A percentile compares a stretch with the other conserved stretches of the same genome.
Evolutionary conservation across 1,284 basidiomycete genomes (phyloP).

Genomic region (Schizophyllum commune): DNA sequence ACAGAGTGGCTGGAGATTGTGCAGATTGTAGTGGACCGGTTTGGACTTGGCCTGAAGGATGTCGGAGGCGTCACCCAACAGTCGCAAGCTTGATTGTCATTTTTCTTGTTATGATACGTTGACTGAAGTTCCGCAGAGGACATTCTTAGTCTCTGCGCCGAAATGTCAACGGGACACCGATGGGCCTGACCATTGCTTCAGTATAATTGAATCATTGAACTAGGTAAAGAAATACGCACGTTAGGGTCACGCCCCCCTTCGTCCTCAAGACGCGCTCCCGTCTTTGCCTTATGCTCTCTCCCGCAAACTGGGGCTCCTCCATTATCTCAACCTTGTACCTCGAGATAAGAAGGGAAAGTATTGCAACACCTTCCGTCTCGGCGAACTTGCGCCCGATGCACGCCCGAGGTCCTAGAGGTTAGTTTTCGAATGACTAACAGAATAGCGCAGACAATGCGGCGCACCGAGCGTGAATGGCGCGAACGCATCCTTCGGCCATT

Average conservation of each 20-base stretch:
- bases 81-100: too few species aligned
- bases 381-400: constrained; percentile 47
- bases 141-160: background rate
- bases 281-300: constrained; percentile 37
- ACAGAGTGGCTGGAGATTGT: constrained; percentile 85
- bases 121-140: too few species aligned
- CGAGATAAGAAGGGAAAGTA: constrained; percentile 39
- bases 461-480: constrained; percentile 46
- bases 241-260: constrained; percentile 29
- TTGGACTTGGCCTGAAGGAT: constrained; percentile 15
- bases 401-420: constrained; percentile 21
- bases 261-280: constrained; percentile 32
- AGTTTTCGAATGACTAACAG: too few species aligned
- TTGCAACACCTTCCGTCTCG: constrained; percentile 40
- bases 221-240: too few species aligned
- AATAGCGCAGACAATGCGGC: too few species aligned
- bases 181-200: background rate
- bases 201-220: too few species aligned
- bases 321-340: constrained; percentile 42
- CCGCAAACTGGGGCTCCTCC: constrained; percentile 39
- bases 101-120: too few species aligned
- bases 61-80: too few species aligned
- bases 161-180: background rate
- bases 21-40: constrained; percentile 53
- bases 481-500: constrained; percentile 44